Percentiles rank a stretch among this genome's conserved stretches.
Conservation (phyloP, 1,139 yeast species). For the Arxiozyma slooffiae region DNA sequence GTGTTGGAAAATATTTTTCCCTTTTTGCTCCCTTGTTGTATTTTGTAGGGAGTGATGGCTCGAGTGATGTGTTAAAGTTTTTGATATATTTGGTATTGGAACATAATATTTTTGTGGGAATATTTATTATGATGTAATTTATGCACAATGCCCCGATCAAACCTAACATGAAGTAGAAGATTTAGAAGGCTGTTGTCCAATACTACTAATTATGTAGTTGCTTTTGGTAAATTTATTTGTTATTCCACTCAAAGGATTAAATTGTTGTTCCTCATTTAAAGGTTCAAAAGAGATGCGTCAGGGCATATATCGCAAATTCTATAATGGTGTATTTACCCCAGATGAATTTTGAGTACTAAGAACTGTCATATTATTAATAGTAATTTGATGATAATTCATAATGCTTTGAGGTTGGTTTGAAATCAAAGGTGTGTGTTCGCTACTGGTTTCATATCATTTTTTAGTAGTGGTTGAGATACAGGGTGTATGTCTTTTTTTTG, state of each 20-base stretch:
- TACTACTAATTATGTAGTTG: not conserved
- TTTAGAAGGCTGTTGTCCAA: not conserved
- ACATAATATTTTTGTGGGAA: conserved; percentile 1
- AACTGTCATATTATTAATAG: not conserved
- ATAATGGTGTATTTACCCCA: not conserved
- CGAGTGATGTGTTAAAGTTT: not conserved
- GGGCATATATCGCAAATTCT: not conserved
- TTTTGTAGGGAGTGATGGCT: not conserved
- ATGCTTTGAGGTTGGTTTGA: not conserved
- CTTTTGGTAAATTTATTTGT: not conserved
- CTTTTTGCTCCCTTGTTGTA: not conserved
- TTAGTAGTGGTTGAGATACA: not conserved
- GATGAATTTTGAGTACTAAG: not conserved
- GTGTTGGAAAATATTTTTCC: not conserved
- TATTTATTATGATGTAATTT: not conserved
- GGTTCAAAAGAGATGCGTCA: not conserved
- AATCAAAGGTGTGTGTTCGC: not conserved
- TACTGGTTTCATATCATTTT: not conserved
- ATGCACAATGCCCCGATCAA: not conserved
- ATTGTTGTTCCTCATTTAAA: not conserved
- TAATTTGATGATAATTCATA: not conserved
- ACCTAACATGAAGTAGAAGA: not conserved
- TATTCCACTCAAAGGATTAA: not conserved
- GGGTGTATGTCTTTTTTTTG: not conserved
- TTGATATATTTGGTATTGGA: not conserved